Evolutionary conservation across 768 basidiomycete species (phyloP).

Genomic region (Favolaschia claudopus): DNA sequence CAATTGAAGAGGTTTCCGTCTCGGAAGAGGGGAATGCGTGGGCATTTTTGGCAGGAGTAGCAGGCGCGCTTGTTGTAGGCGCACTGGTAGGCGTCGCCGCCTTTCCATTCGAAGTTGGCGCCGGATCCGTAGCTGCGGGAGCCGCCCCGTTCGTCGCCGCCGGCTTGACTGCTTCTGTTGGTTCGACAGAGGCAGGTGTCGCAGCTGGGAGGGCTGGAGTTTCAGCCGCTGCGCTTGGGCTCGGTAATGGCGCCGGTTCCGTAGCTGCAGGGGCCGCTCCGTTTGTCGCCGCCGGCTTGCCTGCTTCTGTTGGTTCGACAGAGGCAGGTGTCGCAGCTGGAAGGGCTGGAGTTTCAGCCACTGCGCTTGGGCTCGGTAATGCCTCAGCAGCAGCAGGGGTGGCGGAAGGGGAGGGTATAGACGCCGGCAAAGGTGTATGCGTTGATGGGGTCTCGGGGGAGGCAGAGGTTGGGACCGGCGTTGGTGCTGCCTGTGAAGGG

Average conservation of each 20-base stretch:
- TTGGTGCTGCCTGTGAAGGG: background rate
- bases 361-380: slow-evolving; percentile 2
- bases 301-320: too few species aligned
- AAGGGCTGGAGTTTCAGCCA: slow-evolving; percentile 4
- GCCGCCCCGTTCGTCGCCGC: too few species aligned
- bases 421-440: slow-evolving; percentile 22
- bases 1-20: slow-evolving; percentile 25
- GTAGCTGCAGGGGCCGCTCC: background rate
- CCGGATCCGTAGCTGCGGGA: background rate
- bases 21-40: slow-evolving; percentile 36
- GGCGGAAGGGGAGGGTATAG: background rate
- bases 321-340: background rate
- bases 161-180: too few species aligned
- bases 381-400: slow-evolving; percentile 12
- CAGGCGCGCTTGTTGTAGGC: slow-evolving; percentile 29
- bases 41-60: slow-evolving; percentile 26
- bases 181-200: slow-evolving; percentile 8
- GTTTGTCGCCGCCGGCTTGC: too few species aligned
- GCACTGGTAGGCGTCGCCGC: too few species aligned
- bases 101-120: too few species aligned
- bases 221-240: too few species aligned
- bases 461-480: background rate
- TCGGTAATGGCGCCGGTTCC: too few species aligned
- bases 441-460: slow-evolving; percentile 23
- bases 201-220: slow-evolving; percentile 18